phyloP scores from a whole-genome alignment of 495 filamentous ascomycete species.

The Penicillium malachiteum region DNA sequence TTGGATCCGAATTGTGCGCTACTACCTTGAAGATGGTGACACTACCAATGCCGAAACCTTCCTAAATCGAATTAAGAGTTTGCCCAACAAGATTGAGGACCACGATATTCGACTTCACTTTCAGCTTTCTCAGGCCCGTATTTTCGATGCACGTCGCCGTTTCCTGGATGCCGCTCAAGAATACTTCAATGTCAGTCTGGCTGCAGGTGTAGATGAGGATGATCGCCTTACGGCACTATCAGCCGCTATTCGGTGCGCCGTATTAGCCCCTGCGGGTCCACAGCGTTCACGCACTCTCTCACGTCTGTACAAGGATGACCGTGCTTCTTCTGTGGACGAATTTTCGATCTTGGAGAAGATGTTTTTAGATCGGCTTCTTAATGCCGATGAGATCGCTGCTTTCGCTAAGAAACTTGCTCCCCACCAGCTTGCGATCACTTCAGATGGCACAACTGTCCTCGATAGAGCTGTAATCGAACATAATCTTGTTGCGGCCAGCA shows the following conservation, averaged over 20 bases:
- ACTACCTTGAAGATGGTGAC: constrained; percentile 94
- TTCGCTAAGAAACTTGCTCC: constrained; percentile 78
- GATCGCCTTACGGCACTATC: constrained; percentile 80
- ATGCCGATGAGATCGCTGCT: constrained; percentile 74
- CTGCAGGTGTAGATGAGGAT: constrained; percentile 72
- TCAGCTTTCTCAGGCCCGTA: constrained; percentile 85
- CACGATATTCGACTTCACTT: constrained; percentile 75
- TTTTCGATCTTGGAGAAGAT: constrained; percentile 95
- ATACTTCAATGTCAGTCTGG: constrained; percentile 83
- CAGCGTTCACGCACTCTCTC: constrained; percentile 74
- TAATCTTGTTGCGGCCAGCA: constrained; percentile 82
- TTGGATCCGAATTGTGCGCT: constrained; percentile 92
- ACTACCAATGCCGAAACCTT: constrained; percentile 79
- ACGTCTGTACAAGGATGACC: constrained; percentile 91
- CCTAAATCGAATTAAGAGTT: constrained; percentile 88
- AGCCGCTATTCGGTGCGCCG: constrained; percentile 91
- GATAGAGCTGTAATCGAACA: constrained; percentile 93
- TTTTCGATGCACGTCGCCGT: constrained; percentile 82
- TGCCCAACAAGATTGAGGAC: constrained; percentile 77
- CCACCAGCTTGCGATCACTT: constrained; percentile 85
- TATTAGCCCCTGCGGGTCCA: constrained; percentile 89
- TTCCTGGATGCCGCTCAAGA: constrained; percentile 88
- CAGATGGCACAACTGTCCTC: constrained; percentile 91
- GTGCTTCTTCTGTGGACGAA: constrained; percentile 71
- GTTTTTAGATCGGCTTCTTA: constrained; percentile 85